Evolutionary conservation across 192 early-diverging fungal species (phyloP), one percentile per base, ranked within the genome.

Genomic region (Gaertneriomyces sp.): DNA sequence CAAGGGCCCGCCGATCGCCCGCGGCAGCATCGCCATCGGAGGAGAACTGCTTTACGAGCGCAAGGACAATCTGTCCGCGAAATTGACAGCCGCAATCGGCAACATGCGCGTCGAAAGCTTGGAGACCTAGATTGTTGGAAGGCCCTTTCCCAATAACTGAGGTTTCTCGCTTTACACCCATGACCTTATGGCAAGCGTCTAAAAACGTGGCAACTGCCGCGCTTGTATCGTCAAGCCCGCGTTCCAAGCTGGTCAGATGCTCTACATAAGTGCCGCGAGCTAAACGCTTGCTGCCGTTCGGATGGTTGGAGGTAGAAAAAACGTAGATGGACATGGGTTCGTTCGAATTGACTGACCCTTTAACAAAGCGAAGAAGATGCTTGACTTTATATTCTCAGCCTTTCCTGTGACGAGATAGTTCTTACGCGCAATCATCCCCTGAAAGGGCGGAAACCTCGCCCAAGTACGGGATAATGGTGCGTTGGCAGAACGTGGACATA

Each of bases 181-280:
- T 6, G 49, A 51, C 49, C n/a, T 12, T 49, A 20, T n/a, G 6
- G 20, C 49, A 51, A n/a, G 47, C 47, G 47, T 49, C 16, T 17
- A 49, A 49, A 49, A 49, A 49, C 12, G 47, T 49, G 47, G 47
- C 47, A 49, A 49, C 14, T 2, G 47, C 16, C 47, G 25, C 47
- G 16, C 47, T 49, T 49, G 47, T 2, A 49, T 49, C 47, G 16
- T 49, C 47, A 49, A 49, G 47, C 16, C 47, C 47, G 47, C 47
- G 47, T 49, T 49, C 47, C 47, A 49, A 17, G 47, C 47, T 49
- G 12, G 47, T 49, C 47, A 12, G 47, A 49, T 49, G 47, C 47
- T 49, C 47, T 12, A 12, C 12, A 49, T 49, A 49, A 2, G 12
- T 12, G 47, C 25, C 25, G 25, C 25, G 25, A 33, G 25, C 25